Evolutionary conservation across 1,139 yeast genomes (phyloP).

Genomic region (Saccharomycopsis hybrid): DNA sequence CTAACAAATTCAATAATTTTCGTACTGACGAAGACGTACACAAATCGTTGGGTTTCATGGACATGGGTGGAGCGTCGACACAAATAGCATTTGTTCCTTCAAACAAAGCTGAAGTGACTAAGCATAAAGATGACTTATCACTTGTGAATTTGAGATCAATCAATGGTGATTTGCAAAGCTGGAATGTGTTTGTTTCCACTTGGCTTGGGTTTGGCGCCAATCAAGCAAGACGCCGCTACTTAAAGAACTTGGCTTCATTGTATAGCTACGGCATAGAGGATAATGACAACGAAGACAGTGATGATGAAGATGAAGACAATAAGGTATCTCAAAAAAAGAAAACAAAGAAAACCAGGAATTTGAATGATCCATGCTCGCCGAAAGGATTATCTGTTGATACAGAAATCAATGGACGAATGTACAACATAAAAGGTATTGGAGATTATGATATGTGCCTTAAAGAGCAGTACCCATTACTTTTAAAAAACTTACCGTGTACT

Average conservation of each 20-base stretch:
- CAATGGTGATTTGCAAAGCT: slow-evolving; percentile 54
- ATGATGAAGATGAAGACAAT: slow-evolving; percentile 33
- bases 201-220: slow-evolving; percentile 87
- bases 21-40: slow-evolving; percentile 32
- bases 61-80: slow-evolving; percentile 87
- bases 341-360: slow-evolving; percentile 25
- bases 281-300: slow-evolving; percentile 34
- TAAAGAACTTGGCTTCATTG: slow-evolving; percentile 43
- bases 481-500: slow-evolving; percentile 66
- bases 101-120: slow-evolving; percentile 40
- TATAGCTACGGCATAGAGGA: slow-evolving; percentile 39
- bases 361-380: slow-evolving; percentile 70
- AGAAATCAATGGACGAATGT: slow-evolving; percentile 38
- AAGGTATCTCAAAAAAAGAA: slow-evolving; percentile 19
- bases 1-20: slow-evolving; percentile 48
- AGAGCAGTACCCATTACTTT: slow-evolving; percentile 60
- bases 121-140: slow-evolving; percentile 59
- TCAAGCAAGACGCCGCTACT: slow-evolving; percentile 62
- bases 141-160: slow-evolving; percentile 48
- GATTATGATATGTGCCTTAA: slow-evolving; percentile 60
- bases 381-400: slow-evolving; percentile 44
- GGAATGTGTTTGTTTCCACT: slow-evolving; percentile 74
- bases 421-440: slow-evolving; percentile 57
- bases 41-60: slow-evolving; percentile 74
- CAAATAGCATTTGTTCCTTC: slow-evolving; percentile 77